Evolutionary conservation across 2,329 filamentous ascomycete species (phyloP).

Genomic region (Mycosphaerella sp.): DNA sequence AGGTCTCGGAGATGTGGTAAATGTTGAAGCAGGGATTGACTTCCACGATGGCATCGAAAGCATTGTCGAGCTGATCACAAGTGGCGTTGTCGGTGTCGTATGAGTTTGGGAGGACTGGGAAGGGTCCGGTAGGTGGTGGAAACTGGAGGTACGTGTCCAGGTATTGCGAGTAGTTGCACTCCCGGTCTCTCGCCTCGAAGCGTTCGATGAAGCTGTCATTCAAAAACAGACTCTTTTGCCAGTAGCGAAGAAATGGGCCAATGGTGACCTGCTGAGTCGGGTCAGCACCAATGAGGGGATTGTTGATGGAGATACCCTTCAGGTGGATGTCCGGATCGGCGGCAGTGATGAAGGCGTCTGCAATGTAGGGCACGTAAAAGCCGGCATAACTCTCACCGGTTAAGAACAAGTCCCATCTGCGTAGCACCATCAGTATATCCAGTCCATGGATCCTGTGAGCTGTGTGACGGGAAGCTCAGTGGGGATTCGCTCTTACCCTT

Average conservation of each 20-base stretch:
- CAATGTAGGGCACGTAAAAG: slow-evolving; percentile 32
- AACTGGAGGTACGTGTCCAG: slow-evolving; percentile 45
- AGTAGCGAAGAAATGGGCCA: slow-evolving; percentile 31
- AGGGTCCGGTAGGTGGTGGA: slow-evolving; percentile 28
- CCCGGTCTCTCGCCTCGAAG: slow-evolving; percentile 31
- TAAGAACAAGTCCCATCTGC: slow-evolving; percentile 8
- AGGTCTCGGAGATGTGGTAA: slow-evolving; percentile 30
- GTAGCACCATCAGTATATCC: background rate
- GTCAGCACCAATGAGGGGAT: slow-evolving; percentile 43
- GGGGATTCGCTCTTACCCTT: slow-evolving; percentile 37
- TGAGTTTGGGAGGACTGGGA: slow-evolving; percentile 13
- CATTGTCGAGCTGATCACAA: slow-evolving; percentile 22
- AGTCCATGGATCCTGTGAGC: too few species aligned
- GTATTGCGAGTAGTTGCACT: slow-evolving; percentile 39
- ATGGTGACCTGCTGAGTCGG: slow-evolving; percentile 31
- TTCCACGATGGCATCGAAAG: slow-evolving; percentile 13
- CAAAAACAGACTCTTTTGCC: slow-evolving; percentile 34
- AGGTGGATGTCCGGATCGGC: slow-evolving; percentile 32
- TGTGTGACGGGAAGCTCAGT: too few species aligned
- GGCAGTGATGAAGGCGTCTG: slow-evolving; percentile 26
- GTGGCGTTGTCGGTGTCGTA: slow-evolving; percentile 21
- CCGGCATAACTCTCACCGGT: slow-evolving; percentile 25
- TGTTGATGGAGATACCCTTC: slow-evolving; percentile 31
- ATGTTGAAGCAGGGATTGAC: slow-evolving; percentile 34
- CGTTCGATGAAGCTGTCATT: slow-evolving; percentile 39